Conservation (phyloP, 2,329 filamentous ascomycete genomes). For the Colletotrichum aenigma region DNA sequence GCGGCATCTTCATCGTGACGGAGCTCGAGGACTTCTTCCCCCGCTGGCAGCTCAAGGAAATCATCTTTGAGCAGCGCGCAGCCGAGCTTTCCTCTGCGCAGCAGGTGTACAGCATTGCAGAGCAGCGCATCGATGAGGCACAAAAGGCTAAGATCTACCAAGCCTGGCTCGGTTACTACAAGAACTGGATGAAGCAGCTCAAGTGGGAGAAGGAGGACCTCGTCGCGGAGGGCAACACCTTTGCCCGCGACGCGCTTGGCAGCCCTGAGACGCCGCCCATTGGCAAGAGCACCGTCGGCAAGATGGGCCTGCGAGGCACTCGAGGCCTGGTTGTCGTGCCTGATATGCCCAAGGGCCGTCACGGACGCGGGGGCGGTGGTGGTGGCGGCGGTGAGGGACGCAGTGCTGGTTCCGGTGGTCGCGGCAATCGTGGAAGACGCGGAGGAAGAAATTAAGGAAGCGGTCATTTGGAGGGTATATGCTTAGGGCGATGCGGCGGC, state of each 20-base stretch:
- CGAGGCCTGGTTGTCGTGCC: slow-evolving; percentile 52
- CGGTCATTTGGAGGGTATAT: background rate
- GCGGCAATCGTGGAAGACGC: slow-evolving; percentile 4
- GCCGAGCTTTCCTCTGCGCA: slow-evolving; percentile 47
- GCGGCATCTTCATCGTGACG: slow-evolving; percentile 64
- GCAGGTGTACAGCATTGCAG: slow-evolving; percentile 42
- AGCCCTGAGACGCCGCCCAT: slow-evolving; percentile 51
- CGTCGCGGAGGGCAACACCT: slow-evolving; percentile 56
- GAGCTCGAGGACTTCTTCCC: slow-evolving; percentile 56
- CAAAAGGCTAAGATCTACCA: slow-evolving; percentile 56
- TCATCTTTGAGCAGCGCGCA: slow-evolving; percentile 52
- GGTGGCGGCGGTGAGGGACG: slow-evolving; percentile 22
- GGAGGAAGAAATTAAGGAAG: background rate
- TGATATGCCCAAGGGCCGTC: slow-evolving; percentile 37
- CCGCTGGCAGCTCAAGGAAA: slow-evolving; percentile 54
- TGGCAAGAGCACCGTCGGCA: slow-evolving; percentile 51
- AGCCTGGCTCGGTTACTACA: slow-evolving; percentile 63
- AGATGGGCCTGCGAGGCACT: slow-evolving; percentile 62
- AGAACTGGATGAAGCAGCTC: slow-evolving; percentile 50
- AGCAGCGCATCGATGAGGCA: slow-evolving; percentile 45
- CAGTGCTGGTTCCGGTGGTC: slow-evolving; percentile 1
- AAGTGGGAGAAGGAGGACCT: slow-evolving; percentile 47
- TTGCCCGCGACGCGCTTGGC: slow-evolving; percentile 51
- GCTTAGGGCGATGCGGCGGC: background rate
- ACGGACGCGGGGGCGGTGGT: slow-evolving; percentile 25